Evolutionary conservation across 2,329 filamentous ascomycete genomes (phyloP).

Genomic region (Aureobasidium pullulans): DNA sequence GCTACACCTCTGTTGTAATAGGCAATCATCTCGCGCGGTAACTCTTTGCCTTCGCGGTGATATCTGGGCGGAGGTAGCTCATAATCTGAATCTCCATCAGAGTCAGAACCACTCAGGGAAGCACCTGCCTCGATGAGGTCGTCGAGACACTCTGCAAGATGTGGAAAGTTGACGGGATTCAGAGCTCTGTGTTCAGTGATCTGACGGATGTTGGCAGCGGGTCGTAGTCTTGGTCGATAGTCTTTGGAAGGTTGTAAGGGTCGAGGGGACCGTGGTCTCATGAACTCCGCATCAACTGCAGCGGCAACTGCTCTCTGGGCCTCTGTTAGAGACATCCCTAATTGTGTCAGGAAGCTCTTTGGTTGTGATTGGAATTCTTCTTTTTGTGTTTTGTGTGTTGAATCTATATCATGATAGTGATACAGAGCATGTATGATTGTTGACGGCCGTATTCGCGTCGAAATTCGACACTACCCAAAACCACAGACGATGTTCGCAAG

Average conservation of each 20-base stretch:
- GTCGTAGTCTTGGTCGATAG: not conserved
- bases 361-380: too few species aligned
- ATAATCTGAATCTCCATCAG: not conserved
- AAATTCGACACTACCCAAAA: not conserved
- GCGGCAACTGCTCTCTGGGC: not conserved
- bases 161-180: not conserved
- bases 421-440: not conserved
- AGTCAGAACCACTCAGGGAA: not conserved
- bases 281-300: not conserved
- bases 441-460: too few species aligned
- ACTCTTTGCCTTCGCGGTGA: not conserved
- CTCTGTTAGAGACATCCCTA: not conserved
- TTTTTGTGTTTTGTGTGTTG: not conserved
- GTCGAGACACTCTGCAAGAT: not conserved
- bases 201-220: not conserved
- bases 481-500: not conserved
- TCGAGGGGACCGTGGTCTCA: not conserved
- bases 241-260: not conserved
- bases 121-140: not conserved
- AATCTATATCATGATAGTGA: not conserved
- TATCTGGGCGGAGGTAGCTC: not conserved
- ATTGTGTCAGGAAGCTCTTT: not conserved
- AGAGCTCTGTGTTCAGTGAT: not conserved
- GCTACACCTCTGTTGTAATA: not conserved
- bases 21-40: not conserved